Percentiles rank a stretch among this genome's conserved stretches.
Evolutionary conservation across 164 flowering plant genomes (phyloP).

Genomic region (Aristolochia fimbriata): DNA sequence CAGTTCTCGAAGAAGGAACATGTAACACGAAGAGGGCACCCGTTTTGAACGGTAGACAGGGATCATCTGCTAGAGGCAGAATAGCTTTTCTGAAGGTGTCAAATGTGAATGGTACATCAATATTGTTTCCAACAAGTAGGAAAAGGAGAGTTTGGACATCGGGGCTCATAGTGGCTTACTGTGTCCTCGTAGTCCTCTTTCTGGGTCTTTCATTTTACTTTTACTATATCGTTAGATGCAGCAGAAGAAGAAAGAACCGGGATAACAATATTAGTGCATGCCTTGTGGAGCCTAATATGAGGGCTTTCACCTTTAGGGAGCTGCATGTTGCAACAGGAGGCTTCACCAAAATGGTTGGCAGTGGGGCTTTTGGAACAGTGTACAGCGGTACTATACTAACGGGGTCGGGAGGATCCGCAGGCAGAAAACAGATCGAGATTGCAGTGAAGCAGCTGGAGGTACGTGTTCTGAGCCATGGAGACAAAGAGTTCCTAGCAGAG

Average conservation of each 20-base stretch:
- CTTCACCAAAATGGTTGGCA: slow-evolving; percentile 15
- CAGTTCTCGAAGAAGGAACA: slow-evolving; percentile 4
- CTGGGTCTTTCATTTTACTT: not conserved
- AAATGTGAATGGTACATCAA: not conserved
- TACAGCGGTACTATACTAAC: slow-evolving; percentile 12
- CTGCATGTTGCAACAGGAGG: slow-evolving; percentile 20
- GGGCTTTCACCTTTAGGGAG: slow-evolving; percentile 16
- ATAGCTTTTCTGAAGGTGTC: slow-evolving; percentile 16
- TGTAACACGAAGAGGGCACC: slow-evolving; percentile 18
- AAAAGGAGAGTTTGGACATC: not conserved
- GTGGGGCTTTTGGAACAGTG: slow-evolving; percentile 23
- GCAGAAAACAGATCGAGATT: slow-evolving; percentile 8
- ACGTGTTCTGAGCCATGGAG: slow-evolving; percentile 11
- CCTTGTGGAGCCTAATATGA: slow-evolving; percentile 4
- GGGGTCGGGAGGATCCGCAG: no score
- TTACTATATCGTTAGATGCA: not conserved
- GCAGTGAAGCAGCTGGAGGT: slow-evolving; percentile 24
- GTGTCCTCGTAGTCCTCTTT: not conserved
- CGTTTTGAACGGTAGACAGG: slow-evolving; percentile 12
- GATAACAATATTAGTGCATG: no score
- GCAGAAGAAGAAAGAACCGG: not conserved
- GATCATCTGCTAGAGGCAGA: slow-evolving; percentile 5
- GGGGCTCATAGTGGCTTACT: not conserved
- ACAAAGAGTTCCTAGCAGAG: slow-evolving; percentile 23
- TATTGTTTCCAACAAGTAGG: not conserved